Conservation (phyloP, 495 filamentous ascomycete species). For the Aspergillus kassunensis region DNA sequence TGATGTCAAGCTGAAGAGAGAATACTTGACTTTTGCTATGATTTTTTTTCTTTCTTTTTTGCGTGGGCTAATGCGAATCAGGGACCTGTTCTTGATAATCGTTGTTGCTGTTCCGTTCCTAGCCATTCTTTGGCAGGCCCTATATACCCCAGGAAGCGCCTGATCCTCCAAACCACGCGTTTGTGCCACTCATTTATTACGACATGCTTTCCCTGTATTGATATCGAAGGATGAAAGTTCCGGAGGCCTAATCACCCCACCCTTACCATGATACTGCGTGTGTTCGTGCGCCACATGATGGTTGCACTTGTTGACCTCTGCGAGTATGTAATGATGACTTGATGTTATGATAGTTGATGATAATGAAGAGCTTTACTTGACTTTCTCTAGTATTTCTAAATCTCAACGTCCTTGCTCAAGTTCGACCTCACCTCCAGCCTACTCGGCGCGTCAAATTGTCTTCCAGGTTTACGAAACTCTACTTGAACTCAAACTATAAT, state of each 20-base stretch:
- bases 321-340: conserved; percentile 18
- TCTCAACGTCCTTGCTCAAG: no score
- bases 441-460: no score
- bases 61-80: conserved; percentile 31
- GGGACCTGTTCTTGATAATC: conserved; percentile 30
- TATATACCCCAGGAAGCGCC: conserved; percentile 25
- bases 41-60: conserved; percentile 1
- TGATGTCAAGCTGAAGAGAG: conserved; percentile 2
- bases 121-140: conserved; percentile 28
- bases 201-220: conserved; percentile 42
- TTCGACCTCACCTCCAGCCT: no score
- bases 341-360: conserved; percentile 18
- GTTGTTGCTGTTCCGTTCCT: conserved; percentile 29
- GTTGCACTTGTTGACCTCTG: conserved; percentile 1
- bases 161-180: conserved; percentile 1
- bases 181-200: conserved; percentile 25
- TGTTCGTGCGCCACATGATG: conserved; percentile 6
- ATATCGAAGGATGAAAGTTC: conserved; percentile 18
- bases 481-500: no score
- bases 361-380: conserved; percentile 19
- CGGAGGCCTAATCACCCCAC: conserved; percentile 16
- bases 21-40: not conserved
- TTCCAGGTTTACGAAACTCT: no score
- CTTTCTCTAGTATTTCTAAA: no score
- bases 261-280: conserved; percentile 17